phyloP scores from a whole-genome alignment of 2,329 filamentous ascomycete genomes.

The Apiospora marii region DNA sequence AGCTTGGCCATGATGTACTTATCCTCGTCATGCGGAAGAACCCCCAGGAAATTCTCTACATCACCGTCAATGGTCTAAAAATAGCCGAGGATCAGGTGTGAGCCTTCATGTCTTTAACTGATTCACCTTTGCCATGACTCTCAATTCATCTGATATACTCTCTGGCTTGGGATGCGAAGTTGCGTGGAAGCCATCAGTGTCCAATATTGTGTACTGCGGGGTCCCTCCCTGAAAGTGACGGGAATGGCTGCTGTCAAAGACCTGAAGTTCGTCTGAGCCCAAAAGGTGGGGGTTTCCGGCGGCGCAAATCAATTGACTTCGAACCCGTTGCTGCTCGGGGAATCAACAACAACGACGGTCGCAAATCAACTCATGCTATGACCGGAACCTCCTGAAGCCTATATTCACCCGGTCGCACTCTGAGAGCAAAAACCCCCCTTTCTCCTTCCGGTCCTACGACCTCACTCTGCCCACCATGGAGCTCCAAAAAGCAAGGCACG shows the following conservation, averaged over 20 bases:
- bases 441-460: not conserved
- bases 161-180: not conserved
- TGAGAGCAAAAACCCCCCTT: not conserved
- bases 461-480: conserved; percentile 23
- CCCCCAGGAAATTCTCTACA: no score
- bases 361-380: not conserved
- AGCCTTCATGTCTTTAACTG: not conserved
- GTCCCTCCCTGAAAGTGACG: not conserved
- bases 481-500: conserved; percentile 72
- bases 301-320: conserved; percentile 3
- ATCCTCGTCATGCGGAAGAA: not conserved
- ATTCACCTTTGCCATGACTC: not conserved
- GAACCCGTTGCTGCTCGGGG: not conserved
- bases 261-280: not conserved
- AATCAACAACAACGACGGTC: conserved; percentile 7
- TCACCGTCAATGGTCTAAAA: not conserved
- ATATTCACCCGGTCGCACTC: not conserved
- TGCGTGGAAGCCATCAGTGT: not conserved
- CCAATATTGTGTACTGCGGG: not conserved
- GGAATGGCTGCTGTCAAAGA: not conserved
- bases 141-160: not conserved
- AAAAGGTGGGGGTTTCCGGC: not conserved
- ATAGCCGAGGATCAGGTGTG: not conserved
- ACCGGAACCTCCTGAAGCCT: not conserved
- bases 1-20: not conserved